Evolutionary conservation across 768 basidiomycete genomes (phyloP).

Genomic region (Tulasnella sp.): DNA sequence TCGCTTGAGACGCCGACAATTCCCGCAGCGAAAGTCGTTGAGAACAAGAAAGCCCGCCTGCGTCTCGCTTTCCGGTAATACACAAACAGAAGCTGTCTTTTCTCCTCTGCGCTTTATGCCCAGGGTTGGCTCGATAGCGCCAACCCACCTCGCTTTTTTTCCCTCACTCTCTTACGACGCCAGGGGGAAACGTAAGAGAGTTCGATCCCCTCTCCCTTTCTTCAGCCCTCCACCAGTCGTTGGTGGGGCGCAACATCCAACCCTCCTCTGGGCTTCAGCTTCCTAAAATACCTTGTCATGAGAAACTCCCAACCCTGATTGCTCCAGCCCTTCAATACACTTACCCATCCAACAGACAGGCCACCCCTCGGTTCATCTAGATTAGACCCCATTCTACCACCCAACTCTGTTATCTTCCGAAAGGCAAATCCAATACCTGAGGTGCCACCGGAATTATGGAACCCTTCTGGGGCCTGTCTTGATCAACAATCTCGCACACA

Average conservation of each 20-base stretch:
- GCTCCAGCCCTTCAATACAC: neutral
- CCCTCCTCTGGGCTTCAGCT: neutral
- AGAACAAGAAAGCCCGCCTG: neutral
- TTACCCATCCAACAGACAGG: neutral
- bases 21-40: neutral
- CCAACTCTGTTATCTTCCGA: neutral
- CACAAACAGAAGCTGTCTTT: slow-evolving; percentile 2
- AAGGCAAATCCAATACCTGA: slow-evolving; percentile 8
- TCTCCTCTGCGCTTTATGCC: slow-evolving; percentile 2
- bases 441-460: slow-evolving; percentile 13
- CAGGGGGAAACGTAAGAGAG: neutral
- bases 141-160: neutral
- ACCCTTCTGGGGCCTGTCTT: neutral
- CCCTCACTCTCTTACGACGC: neutral
- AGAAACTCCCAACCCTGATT: neutral
- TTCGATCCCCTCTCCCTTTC: neutral
- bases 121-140: neutral
- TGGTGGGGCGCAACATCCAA: neutral
- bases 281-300: neutral
- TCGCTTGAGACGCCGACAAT: neutral
- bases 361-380: neutral
- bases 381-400: slow-evolving; percentile 1
- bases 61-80: neutral
- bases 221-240: neutral
- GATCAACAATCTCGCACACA: neutral